Evolutionary conservation across 768 basidiomycete species (phyloP).

Genomic region (Pholiota microspora): DNA sequence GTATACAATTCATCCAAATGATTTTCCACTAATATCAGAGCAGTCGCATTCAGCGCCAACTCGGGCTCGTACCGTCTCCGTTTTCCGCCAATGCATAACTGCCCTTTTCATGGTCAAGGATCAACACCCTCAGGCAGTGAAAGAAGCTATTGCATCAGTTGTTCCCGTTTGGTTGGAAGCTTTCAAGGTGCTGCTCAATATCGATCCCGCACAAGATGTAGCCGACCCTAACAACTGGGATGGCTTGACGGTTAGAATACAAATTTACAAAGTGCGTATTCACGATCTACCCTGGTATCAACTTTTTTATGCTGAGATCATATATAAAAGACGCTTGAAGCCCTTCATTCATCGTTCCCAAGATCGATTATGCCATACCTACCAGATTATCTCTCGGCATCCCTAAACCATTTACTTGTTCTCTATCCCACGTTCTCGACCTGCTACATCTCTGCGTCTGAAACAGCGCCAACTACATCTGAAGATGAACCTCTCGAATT

Average conservation of each 20-base stretch:
- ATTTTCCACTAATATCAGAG: constrained; percentile 9
- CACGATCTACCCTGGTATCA: not conserved
- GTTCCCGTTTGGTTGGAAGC: constrained; percentile 92
- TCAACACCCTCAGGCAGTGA: constrained; percentile 83
- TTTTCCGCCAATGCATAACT: constrained; percentile 87
- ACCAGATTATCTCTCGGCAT: constrained; percentile 52
- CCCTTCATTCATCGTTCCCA: constrained; percentile 81
- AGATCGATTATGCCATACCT: constrained; percentile 65
- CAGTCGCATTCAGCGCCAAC: constrained; percentile 77
- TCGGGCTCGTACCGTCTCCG: constrained; percentile 79
- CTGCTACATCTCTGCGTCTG: constrained; percentile 58
- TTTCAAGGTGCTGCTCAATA: constrained; percentile 71
- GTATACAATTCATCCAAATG: not conserved
- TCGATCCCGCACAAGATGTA: constrained; percentile 65
- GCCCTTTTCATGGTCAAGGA: constrained; percentile 96
- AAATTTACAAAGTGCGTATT: constrained; percentile 75
- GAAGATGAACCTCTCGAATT: constrained; percentile 80
- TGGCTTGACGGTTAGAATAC: constrained; percentile 70
- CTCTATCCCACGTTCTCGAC: constrained; percentile 59
- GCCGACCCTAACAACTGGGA: constrained; percentile 70
- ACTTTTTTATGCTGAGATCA: not conserved
- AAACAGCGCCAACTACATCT: constrained; percentile 57
- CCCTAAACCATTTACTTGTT: constrained; percentile 57
- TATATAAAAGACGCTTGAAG: constrained; percentile 65
- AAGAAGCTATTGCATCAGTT: constrained; percentile 76